Percentiles rank a stretch among this genome's conserved stretches.
These are phyloP conservation scores for Leccinum obscurum DNA, from an alignment of 768 basidiomycete species.

Conservation along the genomic window DNA sequence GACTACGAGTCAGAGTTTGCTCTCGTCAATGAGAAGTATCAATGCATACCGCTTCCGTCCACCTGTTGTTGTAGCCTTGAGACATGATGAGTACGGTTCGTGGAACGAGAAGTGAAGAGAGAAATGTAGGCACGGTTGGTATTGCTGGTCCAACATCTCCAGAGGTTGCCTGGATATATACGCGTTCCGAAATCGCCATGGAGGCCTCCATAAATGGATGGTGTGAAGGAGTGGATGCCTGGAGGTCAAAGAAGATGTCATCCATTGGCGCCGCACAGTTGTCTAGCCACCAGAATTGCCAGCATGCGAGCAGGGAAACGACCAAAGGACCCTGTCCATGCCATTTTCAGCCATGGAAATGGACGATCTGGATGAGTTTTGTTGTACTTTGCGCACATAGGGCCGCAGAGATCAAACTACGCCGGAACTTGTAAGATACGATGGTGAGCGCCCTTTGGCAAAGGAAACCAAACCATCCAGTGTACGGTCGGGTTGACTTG, in stretches of 20 bases:
- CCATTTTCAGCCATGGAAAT: slow-evolving; percentile 11
- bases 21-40: background rate
- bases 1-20: slow-evolving; percentile 4
- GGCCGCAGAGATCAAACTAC: slow-evolving; percentile 2
- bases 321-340: slow-evolving; percentile 11
- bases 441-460: slow-evolving; percentile 4
- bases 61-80: background rate
- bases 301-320: slow-evolving; percentile 5
- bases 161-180: slow-evolving; percentile 20
- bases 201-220: slow-evolving; percentile 20
- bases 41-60: slow-evolving; percentile 11
- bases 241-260: slow-evolving; percentile 16
- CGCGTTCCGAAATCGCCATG: slow-evolving; percentile 10
- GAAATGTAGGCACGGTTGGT: slow-evolving; percentile 4
- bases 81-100: slow-evolving; percentile 8
- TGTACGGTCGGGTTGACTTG: slow-evolving; percentile 10
- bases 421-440: slow-evolving; percentile 5
- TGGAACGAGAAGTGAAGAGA: background rate
- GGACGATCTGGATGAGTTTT: slow-evolving; percentile 3
- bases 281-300: slow-evolving; percentile 14
- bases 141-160: slow-evolving; percentile 6
- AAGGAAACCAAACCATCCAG: slow-evolving; percentile 26
- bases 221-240: slow-evolving; percentile 17
- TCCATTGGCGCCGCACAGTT: slow-evolving; percentile 19
- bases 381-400: slow-evolving; percentile 7